These are phyloP conservation scores for Actinomortierella ambigua DNA, from an alignment of 371 early-diverging fungal species.

Conservation along the genomic window DNA sequence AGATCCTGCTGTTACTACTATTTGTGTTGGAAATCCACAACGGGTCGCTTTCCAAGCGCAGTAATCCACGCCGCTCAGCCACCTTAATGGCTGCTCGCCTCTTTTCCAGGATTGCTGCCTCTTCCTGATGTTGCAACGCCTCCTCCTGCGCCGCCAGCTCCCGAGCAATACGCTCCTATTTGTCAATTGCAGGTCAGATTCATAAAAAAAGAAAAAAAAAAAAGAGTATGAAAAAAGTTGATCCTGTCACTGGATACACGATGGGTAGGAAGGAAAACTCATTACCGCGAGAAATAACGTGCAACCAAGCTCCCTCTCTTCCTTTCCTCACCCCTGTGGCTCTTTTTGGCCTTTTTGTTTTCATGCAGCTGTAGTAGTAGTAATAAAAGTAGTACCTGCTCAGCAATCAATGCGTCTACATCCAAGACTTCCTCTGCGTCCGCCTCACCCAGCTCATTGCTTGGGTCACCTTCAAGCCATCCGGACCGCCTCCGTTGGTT, in stretches of 20 bases:
- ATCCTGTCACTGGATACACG: neutral
- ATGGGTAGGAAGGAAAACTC: no score
- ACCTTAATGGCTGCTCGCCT: slow-evolving; percentile 31
- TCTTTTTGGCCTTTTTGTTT: no score
- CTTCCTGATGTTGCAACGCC: slow-evolving; percentile 30
- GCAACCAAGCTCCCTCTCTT: no score
- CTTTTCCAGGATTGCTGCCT: slow-evolving; percentile 20
- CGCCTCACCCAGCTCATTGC: slow-evolving; percentile 11
- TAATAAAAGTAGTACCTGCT: no score
- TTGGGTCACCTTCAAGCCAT: slow-evolving; percentile 13
- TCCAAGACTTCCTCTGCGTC: slow-evolving; percentile 35
- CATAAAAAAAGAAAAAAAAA: neutral
- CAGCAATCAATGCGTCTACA: slow-evolving; percentile 35
- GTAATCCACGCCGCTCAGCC: slow-evolving; percentile 30
- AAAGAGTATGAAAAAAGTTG: neutral
- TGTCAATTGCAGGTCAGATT: no score
- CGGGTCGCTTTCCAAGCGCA: slow-evolving; percentile 31
- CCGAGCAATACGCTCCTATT: slow-evolving; percentile 31
- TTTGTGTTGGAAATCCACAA: no score
- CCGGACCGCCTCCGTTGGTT: neutral
- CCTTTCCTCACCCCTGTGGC: no score
- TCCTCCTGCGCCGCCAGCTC: slow-evolving; percentile 39
- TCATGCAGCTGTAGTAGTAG: no score
- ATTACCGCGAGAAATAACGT: no score
- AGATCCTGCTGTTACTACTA: no score